Evolutionary conservation across 805 yeast genomes (phyloP).

Genomic region (Nakazawaea holstii): DNA sequence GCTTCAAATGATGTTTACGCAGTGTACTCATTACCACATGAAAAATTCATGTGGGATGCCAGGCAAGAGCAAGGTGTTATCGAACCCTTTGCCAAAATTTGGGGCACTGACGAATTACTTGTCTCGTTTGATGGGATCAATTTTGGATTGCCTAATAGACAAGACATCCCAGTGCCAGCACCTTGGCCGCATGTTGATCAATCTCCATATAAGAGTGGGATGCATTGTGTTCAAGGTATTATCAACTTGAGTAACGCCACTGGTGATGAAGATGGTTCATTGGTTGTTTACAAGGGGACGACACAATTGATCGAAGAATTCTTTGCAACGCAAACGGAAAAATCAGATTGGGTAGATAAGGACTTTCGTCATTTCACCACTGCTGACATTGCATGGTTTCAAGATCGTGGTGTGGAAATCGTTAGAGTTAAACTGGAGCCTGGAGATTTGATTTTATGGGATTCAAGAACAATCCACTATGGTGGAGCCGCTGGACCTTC

Average conservation of each 20-base stretch:
- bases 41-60: conserved; percentile 28
- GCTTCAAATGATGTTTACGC: conserved; percentile 14
- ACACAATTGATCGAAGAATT: conserved; percentile 19
- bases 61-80: conserved; percentile 24
- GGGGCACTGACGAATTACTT: conserved; percentile 27
- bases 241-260: conserved; percentile 20
- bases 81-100: conserved; percentile 22
- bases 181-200: conserved; percentile 32
- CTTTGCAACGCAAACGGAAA: conserved; percentile 18
- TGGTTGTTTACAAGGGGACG: conserved; percentile 24
- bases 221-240: conserved; percentile 29
- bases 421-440: conserved; percentile 25
- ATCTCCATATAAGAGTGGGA: conserved; percentile 24
- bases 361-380: conserved; percentile 17
- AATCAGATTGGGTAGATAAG: conserved; percentile 17
- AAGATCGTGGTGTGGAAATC: conserved; percentile 22
- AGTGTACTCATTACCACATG: conserved; percentile 21
- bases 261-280: conserved; percentile 26
- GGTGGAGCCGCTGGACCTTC: conserved; percentile 23
- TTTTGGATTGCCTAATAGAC: conserved; percentile 22
- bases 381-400: conserved; percentile 19
- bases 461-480: conserved; percentile 27
- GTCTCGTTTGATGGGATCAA: conserved; percentile 29
- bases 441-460: conserved; percentile 31
- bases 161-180: conserved; percentile 11